These are phyloP conservation scores for Protomyces arabidopsidicola DNA, from an alignment of 1,139 yeast species.

Conservation along the genomic window DNA sequence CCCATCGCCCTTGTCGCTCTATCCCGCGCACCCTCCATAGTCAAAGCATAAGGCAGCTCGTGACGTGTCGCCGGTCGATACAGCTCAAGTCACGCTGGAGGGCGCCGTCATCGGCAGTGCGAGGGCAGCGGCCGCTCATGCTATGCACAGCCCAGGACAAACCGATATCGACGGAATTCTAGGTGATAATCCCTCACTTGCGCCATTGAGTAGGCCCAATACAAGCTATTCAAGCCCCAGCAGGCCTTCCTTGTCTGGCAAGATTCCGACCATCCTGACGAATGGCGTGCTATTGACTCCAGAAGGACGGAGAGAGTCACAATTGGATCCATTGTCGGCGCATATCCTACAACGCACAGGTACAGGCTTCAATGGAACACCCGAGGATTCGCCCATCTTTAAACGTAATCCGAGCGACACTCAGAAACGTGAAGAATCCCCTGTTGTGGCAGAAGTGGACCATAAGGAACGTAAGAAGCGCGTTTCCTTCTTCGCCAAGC, in stretches of 20 bases:
- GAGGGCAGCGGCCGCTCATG: not conserved
- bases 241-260: not conserved
- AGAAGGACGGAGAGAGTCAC: not conserved
- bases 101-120: not conserved
- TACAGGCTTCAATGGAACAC: not conserved
- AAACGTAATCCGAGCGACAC: conserved; percentile 8
- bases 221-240: not conserved
- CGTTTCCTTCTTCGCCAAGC: conserved; percentile 25
- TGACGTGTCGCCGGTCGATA: too few relatives aligned
- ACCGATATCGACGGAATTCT: not conserved
- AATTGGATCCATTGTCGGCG: conserved; percentile 17
- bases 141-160: not conserved
- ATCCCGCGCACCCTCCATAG: too few relatives aligned
- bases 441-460: conserved; percentile 1
- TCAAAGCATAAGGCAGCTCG: too few relatives aligned
- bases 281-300: not conserved
- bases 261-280: not conserved
- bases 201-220: not conserved
- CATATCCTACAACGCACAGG: conserved; percentile 16
- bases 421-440: conserved; percentile 3
- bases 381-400: conserved; percentile 11
- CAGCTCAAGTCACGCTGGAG: not conserved
- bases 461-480: conserved; percentile 15
- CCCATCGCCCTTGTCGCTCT: too few relatives aligned
- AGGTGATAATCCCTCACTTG: too few relatives aligned